Evolutionary conservation across 768 basidiomycete genomes (phyloP).

Genomic region (Tricholoma terreum): DNA sequence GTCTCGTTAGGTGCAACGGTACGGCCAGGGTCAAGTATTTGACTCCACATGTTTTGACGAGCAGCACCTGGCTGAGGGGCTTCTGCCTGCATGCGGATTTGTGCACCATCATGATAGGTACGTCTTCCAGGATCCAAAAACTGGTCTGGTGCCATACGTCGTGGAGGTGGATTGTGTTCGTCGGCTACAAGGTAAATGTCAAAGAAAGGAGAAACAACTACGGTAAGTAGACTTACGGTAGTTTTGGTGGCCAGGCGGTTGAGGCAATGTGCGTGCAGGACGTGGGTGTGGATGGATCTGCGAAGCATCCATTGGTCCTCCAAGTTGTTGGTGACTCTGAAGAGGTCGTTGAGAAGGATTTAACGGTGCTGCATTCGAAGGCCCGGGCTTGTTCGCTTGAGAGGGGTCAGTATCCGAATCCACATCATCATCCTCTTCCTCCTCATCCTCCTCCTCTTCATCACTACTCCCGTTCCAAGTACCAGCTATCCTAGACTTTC

Average conservation of each 20-base stretch:
- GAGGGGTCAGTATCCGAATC: slow-evolving; percentile 56
- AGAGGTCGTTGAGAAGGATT: slow-evolving; percentile 26
- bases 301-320: slow-evolving; percentile 19
- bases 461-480: slow-evolving; percentile 74
- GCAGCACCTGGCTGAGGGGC: slow-evolving; percentile 50
- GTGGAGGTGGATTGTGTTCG: slow-evolving; percentile 39
- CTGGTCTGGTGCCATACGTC: slow-evolving; percentile 53
- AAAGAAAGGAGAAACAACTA: background rate
- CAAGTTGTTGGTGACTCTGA: slow-evolving; percentile 23
- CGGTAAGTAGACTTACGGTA: slow-evolving; percentile 37
- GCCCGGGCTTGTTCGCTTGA: slow-evolving; percentile 21
- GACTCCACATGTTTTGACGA: slow-evolving; percentile 82
- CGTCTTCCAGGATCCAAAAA: slow-evolving; percentile 48
- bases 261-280: slow-evolving; percentile 62
- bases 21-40: slow-evolving; percentile 73
- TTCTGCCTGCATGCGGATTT: slow-evolving; percentile 54
- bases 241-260: slow-evolving; percentile 48
- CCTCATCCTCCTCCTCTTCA: slow-evolving; percentile 85
- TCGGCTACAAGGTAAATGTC: slow-evolving; percentile 26
- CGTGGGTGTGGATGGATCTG: slow-evolving; percentile 47
- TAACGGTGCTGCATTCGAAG: slow-evolving; percentile 17
- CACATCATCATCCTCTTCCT: slow-evolving; percentile 65
- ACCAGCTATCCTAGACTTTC: slow-evolving; percentile 55
- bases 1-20: slow-evolving; percentile 43
- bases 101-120: slow-evolving; percentile 54